A percentile compares a stretch with the other conserved stretches of the same genome.
Conservation (phyloP, 2,329 filamentous ascomycete genomes). For the Metarhizium rileyi region DNA sequence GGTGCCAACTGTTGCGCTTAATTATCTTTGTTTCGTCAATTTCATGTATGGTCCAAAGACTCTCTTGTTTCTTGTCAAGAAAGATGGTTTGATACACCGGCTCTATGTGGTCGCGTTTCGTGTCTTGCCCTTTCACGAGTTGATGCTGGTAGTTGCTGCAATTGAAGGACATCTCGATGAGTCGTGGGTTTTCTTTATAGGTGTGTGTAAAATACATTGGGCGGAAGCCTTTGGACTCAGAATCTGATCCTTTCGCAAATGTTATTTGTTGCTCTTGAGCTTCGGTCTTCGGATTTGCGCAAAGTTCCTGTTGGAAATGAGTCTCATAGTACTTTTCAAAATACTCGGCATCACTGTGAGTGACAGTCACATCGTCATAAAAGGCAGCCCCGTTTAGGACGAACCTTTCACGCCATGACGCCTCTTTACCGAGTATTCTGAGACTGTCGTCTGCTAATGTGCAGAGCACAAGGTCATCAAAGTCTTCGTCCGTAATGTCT, state of each 20-base stretch:
- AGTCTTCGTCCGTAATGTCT: slow-evolving; percentile 42
- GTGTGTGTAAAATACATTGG: slow-evolving; percentile 59
- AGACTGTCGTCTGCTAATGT: slow-evolving; percentile 55
- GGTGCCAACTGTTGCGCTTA: slow-evolving; percentile 57
- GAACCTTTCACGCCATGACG: slow-evolving; percentile 50
- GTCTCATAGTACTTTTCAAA: slow-evolving; percentile 62
- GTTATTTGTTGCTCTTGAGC: slow-evolving; percentile 28
- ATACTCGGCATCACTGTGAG: slow-evolving; percentile 55
- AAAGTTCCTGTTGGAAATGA: slow-evolving; percentile 40
- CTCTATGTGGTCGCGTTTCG: slow-evolving; percentile 25
- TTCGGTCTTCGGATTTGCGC: slow-evolving; percentile 34
- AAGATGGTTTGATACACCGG: slow-evolving; percentile 66
- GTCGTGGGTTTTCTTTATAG: slow-evolving; percentile 43
- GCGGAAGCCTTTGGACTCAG: slow-evolving; percentile 44
- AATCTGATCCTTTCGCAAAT: slow-evolving; percentile 33
- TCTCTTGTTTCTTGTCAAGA: slow-evolving; percentile 44
- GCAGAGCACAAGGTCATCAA: slow-evolving; percentile 58
- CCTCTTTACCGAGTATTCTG: slow-evolving; percentile 46
- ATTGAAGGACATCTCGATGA: slow-evolving; percentile 64
- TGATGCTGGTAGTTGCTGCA: slow-evolving; percentile 69
- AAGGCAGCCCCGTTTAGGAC: slow-evolving; percentile 64
- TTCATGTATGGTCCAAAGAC: slow-evolving; percentile 50
- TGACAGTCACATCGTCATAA: slow-evolving; percentile 62
- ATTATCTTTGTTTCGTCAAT: slow-evolving; percentile 53
- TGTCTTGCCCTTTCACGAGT: slow-evolving; percentile 37